Base-by-base conservation (phyloP, 192 early-diverging fungal species). In the Pilobolus umbonatus region DNA sequence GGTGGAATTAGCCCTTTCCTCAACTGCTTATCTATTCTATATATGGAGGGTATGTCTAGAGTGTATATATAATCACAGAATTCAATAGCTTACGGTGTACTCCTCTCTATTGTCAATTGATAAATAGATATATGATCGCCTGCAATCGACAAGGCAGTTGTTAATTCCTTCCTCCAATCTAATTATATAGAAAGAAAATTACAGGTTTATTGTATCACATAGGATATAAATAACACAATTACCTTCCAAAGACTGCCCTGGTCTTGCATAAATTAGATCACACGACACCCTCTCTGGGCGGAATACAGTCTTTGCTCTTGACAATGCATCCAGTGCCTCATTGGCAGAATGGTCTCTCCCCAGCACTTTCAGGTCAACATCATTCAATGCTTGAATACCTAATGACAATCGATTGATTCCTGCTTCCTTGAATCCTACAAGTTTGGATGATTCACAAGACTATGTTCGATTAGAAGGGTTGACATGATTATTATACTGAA, bases 241-340 rank as follows among this genome's bases (percentile, higher is more conserved):
- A 35, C 39, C 57, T 30, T 59, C 31, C 19, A 76, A 28, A 5
- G 64, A 69, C 51, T 81, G 77, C 14, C 70, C 72, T 11, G 67
- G 55, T 58, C 78, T 64, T 8, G 72, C 79, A 69, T 76, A 79
- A 14, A 81, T 81, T 22, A 81, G 51, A 61, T 81, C 79, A 66
- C 79, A 75, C 1, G 69, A 73, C 9, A 81, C 66, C 6, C 49
- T 65, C 11, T 53, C 32, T n/a, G 65, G 61, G 10, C 64, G 60
- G 71, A 78, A 81, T 1, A 79, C 57, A 2, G 60, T 11, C 44
- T 69, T 68, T 1, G 79, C 77, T 38, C 60, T 66, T 2, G 66
- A 35, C 1, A 81, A 24, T 10, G 77, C 70, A 29, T 64, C 51
- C 4, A 81, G 52, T 12, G 67, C 74, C 29, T 78, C 66, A 15